Percentiles rank a stretch among this genome's conserved stretches.
Conservation (phyloP, 2,329 filamentous ascomycete species). For the Ophiocordyceps camponoti-floridani region DNA sequence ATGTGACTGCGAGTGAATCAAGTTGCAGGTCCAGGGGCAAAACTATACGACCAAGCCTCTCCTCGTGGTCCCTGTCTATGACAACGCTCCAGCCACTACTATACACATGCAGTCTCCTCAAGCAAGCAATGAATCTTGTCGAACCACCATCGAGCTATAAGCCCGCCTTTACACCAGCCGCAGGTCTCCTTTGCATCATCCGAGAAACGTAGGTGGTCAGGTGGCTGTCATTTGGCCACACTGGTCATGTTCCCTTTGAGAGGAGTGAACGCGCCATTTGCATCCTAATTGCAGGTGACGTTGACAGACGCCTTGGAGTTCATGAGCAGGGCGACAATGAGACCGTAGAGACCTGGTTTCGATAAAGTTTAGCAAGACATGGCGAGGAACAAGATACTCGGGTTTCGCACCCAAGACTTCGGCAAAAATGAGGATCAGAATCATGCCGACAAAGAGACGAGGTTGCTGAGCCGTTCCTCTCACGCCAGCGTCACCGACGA, state of each 20-base stretch:
- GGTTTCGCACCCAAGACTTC: conserved; percentile 76
- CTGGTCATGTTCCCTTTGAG: too few relatives aligned
- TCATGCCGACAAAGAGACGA: conserved; percentile 89
- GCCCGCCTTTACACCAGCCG: not conserved
- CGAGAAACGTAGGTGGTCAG: conserved; percentile 8
- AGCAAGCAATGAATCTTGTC: conserved; percentile 1
- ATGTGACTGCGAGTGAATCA: not conserved
- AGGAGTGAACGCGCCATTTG: not conserved
- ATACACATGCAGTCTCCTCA: conserved; percentile 24
- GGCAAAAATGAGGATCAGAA: conserved; percentile 97
- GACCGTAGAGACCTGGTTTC: conserved; percentile 75
- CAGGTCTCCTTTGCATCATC: not conserved
- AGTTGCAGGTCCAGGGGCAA: conserved; percentile 1
- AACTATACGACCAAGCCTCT: conserved; percentile 21
- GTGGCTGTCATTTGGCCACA: conserved; percentile 6
- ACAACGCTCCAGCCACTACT: conserved; percentile 26
- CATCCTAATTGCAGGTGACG: conserved; percentile 33
- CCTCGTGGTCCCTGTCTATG: conserved; percentile 26
- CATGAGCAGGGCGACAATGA: conserved; percentile 98
- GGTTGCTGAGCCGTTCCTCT: conserved; percentile 73
- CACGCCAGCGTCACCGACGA: conserved; percentile 78
- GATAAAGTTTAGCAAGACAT: conserved; percentile 7
- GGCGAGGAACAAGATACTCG: not conserved
- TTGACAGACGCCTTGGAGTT: conserved; percentile 75
- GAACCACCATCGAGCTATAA: not conserved